Evolutionary conservation across 2,329 filamentous ascomycete genomes (phyloP).

Genomic region (Lecanicillium sp.): DNA sequence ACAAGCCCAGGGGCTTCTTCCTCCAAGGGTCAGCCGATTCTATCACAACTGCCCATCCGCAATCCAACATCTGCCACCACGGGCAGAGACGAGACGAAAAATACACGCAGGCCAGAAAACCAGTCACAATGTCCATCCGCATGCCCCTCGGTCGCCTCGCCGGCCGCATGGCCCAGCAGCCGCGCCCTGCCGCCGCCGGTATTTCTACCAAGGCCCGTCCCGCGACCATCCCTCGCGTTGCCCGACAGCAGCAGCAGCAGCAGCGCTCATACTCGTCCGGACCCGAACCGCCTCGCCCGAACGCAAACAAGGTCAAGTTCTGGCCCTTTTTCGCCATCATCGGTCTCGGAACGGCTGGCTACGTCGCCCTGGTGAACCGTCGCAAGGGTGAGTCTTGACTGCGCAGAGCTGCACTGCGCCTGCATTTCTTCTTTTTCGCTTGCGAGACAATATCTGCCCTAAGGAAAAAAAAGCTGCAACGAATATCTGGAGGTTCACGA

Average conservation of each 20-base stretch:
- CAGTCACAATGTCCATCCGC: conserved; percentile 27
- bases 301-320: conserved; percentile 43
- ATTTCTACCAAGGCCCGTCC: conserved; percentile 10
- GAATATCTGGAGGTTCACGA: too few species aligned
- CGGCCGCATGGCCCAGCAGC: conserved; percentile 17
- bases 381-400: conserved; percentile 38
- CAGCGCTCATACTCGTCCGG: conserved; percentile 38
- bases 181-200: conserved; percentile 7
- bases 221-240: conserved; percentile 15
- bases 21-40: background rate
- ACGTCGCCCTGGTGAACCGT: conserved; percentile 43
- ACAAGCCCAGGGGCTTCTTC: conserved; percentile 1
- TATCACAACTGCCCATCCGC: too few species aligned
- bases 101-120: too few species aligned
- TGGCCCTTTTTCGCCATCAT: conserved; percentile 52
- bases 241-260: conserved; percentile 18
- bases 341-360: conserved; percentile 41
- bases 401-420: background rate
- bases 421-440: background rate
- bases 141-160: conserved; percentile 24
- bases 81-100: too few species aligned
- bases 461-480: too few species aligned
- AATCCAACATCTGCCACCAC: too few species aligned
- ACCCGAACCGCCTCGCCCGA: conserved; percentile 24
- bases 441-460: background rate